Evolutionary conservation across 2,329 filamentous ascomycete genomes (phyloP).

Genomic region (Calonectria pseudoreteaudii): DNA sequence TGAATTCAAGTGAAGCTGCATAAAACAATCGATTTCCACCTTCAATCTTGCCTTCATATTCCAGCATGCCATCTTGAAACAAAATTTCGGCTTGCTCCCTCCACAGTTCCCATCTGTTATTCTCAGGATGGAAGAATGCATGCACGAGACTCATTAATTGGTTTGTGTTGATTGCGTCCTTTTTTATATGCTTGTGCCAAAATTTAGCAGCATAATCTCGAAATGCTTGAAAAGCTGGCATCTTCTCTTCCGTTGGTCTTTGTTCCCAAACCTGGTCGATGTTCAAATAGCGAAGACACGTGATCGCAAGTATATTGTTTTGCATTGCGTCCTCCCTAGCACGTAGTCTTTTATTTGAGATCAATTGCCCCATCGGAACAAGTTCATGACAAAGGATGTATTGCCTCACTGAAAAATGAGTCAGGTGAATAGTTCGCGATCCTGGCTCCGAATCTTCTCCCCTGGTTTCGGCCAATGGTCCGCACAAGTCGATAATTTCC

Average conservation of each 20-base stretch:
- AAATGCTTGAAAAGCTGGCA: neutral
- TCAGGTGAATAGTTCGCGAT: conserved; percentile 26
- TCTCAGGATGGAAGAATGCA: neutral
- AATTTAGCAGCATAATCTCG: neutral
- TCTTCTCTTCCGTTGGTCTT: neutral
- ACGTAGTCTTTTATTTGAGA: neutral
- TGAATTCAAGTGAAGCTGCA: neutral
- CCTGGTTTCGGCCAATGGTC: conserved; percentile 44
- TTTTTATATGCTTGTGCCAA: neutral
- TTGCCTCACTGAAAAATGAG: conserved; percentile 37
- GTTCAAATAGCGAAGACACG: neutral
- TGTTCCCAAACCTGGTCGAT: neutral
- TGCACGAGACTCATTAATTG: neutral
- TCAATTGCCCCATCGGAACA: neutral
- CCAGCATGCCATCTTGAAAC: neutral
- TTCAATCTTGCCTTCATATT: neutral
- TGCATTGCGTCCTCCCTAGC: neutral
- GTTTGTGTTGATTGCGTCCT: neutral
- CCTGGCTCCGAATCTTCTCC: neutral
- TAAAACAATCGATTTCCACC: neutral
- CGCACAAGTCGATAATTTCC: conserved; percentile 45
- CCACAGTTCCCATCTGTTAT: neutral
- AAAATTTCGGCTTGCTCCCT: neutral
- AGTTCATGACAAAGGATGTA: conserved; percentile 29
- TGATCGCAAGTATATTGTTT: neutral